Evolutionary conservation across 2,329 filamentous ascomycete species (phyloP).

Genomic region (Claviceps spartinae): DNA sequence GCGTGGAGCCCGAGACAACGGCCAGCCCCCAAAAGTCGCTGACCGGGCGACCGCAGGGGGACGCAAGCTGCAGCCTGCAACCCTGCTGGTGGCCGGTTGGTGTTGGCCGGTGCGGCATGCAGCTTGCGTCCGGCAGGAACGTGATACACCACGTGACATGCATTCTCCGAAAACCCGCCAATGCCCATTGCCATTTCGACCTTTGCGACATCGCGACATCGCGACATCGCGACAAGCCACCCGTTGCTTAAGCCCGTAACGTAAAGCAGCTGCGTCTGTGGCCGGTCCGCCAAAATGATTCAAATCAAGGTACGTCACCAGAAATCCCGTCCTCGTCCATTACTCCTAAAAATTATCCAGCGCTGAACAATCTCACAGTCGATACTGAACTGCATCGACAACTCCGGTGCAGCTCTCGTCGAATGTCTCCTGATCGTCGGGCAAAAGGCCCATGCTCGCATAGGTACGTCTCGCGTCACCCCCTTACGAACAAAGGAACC

Average conservation of each 20-base stretch:
- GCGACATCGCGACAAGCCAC: background rate
- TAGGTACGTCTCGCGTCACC: conserved; percentile 49
- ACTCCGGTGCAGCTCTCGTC: conserved; percentile 92
- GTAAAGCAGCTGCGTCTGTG: conserved; percentile 6
- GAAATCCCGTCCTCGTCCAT: background rate
- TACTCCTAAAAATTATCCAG: background rate
- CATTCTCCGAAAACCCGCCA: background rate
- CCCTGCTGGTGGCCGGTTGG: background rate
- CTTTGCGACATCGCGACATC: no score
- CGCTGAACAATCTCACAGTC: conserved; percentile 40
- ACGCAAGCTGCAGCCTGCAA: background rate
- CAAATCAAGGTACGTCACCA: conserved; percentile 57
- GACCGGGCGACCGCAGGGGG: conserved; percentile 16
- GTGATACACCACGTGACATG: conserved; percentile 4
- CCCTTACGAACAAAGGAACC: background rate
- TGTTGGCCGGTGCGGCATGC: no score
- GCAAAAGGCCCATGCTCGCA: conserved; percentile 76
- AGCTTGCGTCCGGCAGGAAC: background rate
- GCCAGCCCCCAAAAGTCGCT: conserved; percentile 12
- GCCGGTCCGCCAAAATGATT: conserved; percentile 54
- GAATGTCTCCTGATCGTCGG: conserved; percentile 90
- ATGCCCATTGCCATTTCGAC: background rate
- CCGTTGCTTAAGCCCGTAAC: background rate
- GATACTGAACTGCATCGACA: conserved; percentile 99
- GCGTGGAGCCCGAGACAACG: background rate